phyloP scores from a whole-genome alignment of 2,329 filamentous ascomycete species.

The Monilinia fructigena region DNA sequence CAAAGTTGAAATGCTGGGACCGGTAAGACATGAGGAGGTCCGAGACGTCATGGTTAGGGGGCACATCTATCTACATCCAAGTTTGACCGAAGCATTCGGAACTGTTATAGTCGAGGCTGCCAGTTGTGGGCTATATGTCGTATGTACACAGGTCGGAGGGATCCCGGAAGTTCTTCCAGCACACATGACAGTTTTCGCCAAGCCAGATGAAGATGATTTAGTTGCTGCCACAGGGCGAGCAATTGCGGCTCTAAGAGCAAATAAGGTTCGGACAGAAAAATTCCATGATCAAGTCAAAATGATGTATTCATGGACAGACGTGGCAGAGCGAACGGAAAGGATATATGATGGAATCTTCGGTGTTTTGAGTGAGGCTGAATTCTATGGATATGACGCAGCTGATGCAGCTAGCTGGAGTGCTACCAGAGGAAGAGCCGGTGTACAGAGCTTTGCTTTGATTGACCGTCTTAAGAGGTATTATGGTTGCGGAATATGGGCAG shows the following conservation, averaged over 20 bases:
- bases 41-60: constrained; percentile 96
- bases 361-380: constrained; percentile 79
- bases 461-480: constrained; percentile 96
- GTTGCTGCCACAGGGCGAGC: constrained; percentile 86
- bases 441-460: constrained; percentile 87
- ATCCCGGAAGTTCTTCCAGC: constrained; percentile 94
- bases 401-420: constrained; percentile 64
- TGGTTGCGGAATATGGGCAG: constrained; percentile 96
- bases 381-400: constrained; percentile 76
- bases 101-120: constrained; percentile 98
- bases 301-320: constrained; percentile 99
- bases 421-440: constrained; percentile 64
- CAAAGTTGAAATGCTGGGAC: constrained; percentile 86
- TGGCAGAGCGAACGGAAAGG: constrained; percentile 87
- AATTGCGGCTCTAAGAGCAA: constrained; percentile 80
- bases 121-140: constrained; percentile 92
- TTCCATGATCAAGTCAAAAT: constrained; percentile 97
- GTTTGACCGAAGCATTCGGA: constrained; percentile 92
- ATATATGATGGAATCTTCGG: constrained; percentile 94
- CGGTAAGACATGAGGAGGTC: constrained; percentile 92
- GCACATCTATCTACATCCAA: constrained; percentile 94
- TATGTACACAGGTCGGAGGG: constrained; percentile 92
- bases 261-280: constrained; percentile 83
- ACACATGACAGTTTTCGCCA: constrained; percentile 97
- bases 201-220: constrained; percentile 93